These are phyloP conservation scores for Penicillium soppii DNA, from an alignment of 495 filamentous ascomycete genomes.

Conservation along the genomic window DNA sequence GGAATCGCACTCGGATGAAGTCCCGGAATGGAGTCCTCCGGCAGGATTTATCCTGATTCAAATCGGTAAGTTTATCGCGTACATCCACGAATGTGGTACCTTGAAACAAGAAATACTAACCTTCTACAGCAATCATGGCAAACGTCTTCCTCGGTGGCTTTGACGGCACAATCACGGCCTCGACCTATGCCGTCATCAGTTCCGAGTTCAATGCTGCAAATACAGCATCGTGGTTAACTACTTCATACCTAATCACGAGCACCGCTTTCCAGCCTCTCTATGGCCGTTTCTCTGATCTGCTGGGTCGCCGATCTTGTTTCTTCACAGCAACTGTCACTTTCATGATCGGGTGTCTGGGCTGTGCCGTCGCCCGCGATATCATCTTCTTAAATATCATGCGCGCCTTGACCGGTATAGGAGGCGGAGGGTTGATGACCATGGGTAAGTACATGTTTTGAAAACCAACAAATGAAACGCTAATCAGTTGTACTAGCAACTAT, in stretches of 20 bases:
- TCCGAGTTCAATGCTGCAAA: conserved; percentile 67
- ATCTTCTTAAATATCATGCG: conserved; percentile 73
- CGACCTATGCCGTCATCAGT: conserved; percentile 65
- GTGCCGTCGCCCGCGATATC: conserved; percentile 51
- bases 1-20: conserved; percentile 19
- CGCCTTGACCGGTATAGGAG: conserved; percentile 69
- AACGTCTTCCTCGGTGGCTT: conserved; percentile 67
- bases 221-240: conserved; percentile 65
- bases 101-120: conserved; percentile 3
- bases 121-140: conserved; percentile 52
- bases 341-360: conserved; percentile 43
- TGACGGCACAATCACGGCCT: conserved; percentile 65
- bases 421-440: conserved; percentile 62
- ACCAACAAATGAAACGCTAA: neutral
- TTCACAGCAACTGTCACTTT: conserved; percentile 46
- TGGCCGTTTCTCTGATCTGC: conserved; percentile 47
- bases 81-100: neutral
- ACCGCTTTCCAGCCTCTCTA: conserved; percentile 60
- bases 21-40: conserved; percentile 36
- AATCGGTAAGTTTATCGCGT: conserved; percentile 31
- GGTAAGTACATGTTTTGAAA: conserved; percentile 33
- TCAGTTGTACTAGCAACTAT: conserved; percentile 49
- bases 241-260: conserved; percentile 61
- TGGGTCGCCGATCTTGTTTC: conserved; percentile 43
- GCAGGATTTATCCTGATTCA: conserved; percentile 46